These are phyloP conservation scores for Myxozyma vanderwaltii DNA, from an alignment of 805 yeast species.

Conservation along the genomic window DNA sequence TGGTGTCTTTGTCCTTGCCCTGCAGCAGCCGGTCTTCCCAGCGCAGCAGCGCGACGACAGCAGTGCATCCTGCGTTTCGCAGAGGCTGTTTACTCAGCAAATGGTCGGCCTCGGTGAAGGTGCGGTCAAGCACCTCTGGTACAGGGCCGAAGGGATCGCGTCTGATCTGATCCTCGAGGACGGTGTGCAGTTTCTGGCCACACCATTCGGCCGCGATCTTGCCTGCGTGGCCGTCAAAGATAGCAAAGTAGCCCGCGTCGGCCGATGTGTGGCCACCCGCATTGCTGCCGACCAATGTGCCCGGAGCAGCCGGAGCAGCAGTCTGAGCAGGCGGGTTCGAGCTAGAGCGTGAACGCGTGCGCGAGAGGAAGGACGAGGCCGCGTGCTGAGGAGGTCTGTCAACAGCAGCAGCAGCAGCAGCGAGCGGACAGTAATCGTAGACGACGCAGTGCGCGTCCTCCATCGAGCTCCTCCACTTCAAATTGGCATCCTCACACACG, in stretches of 20 bases:
- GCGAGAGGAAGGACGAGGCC: conserved; percentile 9
- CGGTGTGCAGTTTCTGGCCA: conserved; percentile 77
- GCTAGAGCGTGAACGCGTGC: conserved; percentile 5
- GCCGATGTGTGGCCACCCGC: conserved; percentile 14
- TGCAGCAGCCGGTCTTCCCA: conserved; percentile 58
- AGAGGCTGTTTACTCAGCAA: conserved; percentile 60
- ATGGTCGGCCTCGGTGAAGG: conserved; percentile 76
- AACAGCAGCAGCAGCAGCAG: too few species aligned
- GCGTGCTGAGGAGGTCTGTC: too few species aligned
- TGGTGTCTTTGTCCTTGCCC: neutral
- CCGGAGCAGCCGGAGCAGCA: neutral
- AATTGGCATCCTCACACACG: conserved; percentile 85
- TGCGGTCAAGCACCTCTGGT: conserved; percentile 63
- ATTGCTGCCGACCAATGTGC: conserved; percentile 2
- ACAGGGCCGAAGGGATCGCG: conserved; percentile 49
- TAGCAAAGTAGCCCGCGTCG: conserved; percentile 94
- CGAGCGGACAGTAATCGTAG: conserved; percentile 67
- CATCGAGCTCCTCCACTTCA: conserved; percentile 82
- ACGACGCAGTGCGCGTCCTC: conserved; percentile 95
- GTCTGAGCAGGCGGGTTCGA: conserved; percentile 10
- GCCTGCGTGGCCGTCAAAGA: conserved; percentile 98
- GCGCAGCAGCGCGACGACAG: conserved; percentile 86
- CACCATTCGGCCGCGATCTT: conserved; percentile 92
- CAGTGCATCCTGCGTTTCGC: conserved; percentile 89
- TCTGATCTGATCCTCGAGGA: conserved; percentile 46